Evolutionary conservation across 305 asterid species (phyloP).

Genomic region (Fraxinus paxiana): DNA sequence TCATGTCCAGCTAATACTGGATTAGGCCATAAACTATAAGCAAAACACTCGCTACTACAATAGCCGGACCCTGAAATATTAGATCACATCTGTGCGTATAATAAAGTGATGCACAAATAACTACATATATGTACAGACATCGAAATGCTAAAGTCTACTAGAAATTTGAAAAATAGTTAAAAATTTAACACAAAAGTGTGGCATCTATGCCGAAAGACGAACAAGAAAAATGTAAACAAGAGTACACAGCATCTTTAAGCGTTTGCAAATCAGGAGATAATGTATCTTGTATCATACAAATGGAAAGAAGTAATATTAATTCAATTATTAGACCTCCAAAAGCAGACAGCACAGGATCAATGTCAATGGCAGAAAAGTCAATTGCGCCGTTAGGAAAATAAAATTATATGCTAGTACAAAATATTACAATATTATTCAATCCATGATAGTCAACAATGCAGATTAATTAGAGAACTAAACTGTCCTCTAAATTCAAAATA

Average conservation of each 20-base stretch:
- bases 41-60: background rate
- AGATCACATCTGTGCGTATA: background rate
- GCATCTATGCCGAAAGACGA: constrained; percentile 1
- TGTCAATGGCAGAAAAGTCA: constrained; percentile 31
- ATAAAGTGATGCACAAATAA: background rate
- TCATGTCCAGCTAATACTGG: background rate
- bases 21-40: background rate
- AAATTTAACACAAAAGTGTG: background rate
- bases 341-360: constrained; percentile 26
- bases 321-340: constrained; percentile 11
- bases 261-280: background rate
- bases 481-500: background rate
- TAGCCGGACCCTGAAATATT: background rate
- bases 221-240: background rate
- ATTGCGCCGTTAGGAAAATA: background rate
- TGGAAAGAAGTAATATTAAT: background rate
- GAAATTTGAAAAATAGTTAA: background rate
- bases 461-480: constrained; percentile 16
- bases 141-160: background rate
- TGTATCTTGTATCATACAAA: background rate
- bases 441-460: constrained; percentile 19
- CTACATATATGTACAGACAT: background rate
- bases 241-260: background rate
- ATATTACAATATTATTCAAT: background rate
- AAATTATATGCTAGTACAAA: background rate